phyloP scores from a whole-genome alignment of 495 filamentous ascomycete genomes.

The Annulohypoxylon nitens region DNA sequence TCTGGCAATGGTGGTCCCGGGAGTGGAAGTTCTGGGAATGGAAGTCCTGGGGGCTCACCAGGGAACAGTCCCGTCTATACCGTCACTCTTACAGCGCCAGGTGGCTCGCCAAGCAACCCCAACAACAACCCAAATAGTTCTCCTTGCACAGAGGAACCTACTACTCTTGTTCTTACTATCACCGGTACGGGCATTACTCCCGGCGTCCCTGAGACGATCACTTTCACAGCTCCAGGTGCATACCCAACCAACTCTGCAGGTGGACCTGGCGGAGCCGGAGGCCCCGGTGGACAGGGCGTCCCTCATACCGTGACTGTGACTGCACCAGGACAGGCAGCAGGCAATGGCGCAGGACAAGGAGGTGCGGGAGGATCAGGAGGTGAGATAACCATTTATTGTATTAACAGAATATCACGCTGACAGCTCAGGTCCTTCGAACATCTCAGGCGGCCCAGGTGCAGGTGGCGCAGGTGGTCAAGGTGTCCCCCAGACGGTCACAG shows the following conservation, averaged over 20 bases:
- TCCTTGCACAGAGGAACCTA: constrained; percentile 19
- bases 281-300: constrained; percentile 30
- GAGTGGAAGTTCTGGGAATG: not conserved
- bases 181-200: constrained; percentile 38
- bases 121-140: not conserved
- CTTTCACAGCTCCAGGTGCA: constrained; percentile 27
- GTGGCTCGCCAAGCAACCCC: constrained; percentile 20
- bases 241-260: constrained; percentile 37
- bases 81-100: constrained; percentile 35
- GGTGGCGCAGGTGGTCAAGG: constrained; percentile 37
- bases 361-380: constrained; percentile 37
- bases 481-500: constrained; percentile 37
- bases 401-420: constrained; percentile 1
- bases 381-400: constrained; percentile 11
- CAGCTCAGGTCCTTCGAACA: constrained; percentile 13
- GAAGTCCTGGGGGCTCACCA: constrained; percentile 23
- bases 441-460: constrained; percentile 29
- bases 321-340: constrained; percentile 32
- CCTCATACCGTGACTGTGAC: constrained; percentile 38
- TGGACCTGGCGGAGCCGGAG: constrained; percentile 23
- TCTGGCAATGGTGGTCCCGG: constrained; percentile 13
- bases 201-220: constrained; percentile 34
- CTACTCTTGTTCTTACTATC: constrained; percentile 31
- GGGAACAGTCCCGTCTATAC: constrained; percentile 29
- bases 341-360: constrained; percentile 31